Conservation (phyloP, 2,329 filamentous ascomycete genomes). For the Mycocentrospora acerina region DNA sequence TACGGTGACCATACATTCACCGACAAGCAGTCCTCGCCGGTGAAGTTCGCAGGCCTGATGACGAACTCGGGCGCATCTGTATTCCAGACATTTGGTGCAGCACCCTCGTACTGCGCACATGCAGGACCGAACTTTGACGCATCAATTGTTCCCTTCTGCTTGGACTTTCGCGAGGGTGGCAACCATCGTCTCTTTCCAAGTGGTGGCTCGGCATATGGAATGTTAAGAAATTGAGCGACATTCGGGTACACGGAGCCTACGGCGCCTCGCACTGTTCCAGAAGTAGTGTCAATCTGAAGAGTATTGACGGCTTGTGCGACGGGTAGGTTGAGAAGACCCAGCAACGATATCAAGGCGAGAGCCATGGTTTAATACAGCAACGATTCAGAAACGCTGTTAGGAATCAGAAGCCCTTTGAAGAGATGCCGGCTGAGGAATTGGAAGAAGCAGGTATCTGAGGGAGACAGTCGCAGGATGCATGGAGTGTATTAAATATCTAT, state of each 20-base stretch:
- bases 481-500: too few relatives aligned
- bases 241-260: constrained; percentile 37
- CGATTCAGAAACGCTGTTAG: too few relatives aligned
- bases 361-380: constrained; percentile 4
- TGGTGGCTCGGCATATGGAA: constrained; percentile 43
- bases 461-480: too few relatives aligned
- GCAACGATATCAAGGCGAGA: constrained; percentile 7
- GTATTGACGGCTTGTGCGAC: constrained; percentile 14
- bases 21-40: constrained; percentile 50
- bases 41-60: constrained; percentile 17
- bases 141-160: constrained; percentile 22
- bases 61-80: constrained; percentile 29
- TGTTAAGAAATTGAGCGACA: constrained; percentile 42
- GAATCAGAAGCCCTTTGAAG: too few relatives aligned
- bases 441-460: too few relatives aligned
- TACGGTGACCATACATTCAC: constrained; percentile 50
- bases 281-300: constrained; percentile 26
- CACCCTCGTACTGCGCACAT: constrained; percentile 28
- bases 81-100: constrained; percentile 20
- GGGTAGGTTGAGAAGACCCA: constrained; percentile 12
- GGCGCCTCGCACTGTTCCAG: constrained; percentile 34
- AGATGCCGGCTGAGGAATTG: too few relatives aligned
- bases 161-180: constrained; percentile 26
- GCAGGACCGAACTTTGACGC: constrained; percentile 28
- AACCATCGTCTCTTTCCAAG: constrained; percentile 36